These are phyloP conservation scores for Eucalyptus pauciflora DNA, from an alignment of 345 rosid species.

Conservation along the genomic window DNA sequence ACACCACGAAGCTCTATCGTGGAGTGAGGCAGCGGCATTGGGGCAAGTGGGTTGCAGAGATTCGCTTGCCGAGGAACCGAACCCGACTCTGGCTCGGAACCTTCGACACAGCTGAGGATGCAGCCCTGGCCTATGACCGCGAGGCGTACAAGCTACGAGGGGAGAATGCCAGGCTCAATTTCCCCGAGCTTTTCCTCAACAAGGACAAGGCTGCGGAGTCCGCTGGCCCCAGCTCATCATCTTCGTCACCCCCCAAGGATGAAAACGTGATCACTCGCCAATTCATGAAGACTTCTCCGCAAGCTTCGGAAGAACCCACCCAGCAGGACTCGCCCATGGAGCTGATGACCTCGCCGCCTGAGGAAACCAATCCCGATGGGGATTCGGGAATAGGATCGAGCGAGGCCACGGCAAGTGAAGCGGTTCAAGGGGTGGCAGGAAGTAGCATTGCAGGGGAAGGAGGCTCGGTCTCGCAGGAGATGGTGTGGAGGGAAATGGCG, in stretches of 20 bases:
- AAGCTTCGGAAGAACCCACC: slow-evolving; percentile 2
- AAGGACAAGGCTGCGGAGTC: slow-evolving; percentile 24
- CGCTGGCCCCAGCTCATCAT: slow-evolving; percentile 10
- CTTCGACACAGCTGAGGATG: slow-evolving; percentile 88
- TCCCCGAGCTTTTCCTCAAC: slow-evolving; percentile 68
- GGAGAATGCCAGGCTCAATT: slow-evolving; percentile 79
- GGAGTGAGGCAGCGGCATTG: slow-evolving; percentile 95
- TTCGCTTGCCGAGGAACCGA: slow-evolving; percentile 84
- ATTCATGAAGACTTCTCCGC: slow-evolving; percentile 2
- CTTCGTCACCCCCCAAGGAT: not conserved
- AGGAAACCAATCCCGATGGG: not conserved
- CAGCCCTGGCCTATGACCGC: slow-evolving; percentile 87
- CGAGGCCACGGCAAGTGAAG: not conserved
- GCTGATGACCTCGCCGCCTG: not conserved
- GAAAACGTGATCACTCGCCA: not conserved
- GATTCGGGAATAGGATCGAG: not conserved
- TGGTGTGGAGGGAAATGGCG: slow-evolving; percentile 63
- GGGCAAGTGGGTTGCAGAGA: slow-evolving; percentile 99
- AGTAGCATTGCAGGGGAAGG: slow-evolving; percentile 14
- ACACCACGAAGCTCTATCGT: slow-evolving; percentile 73
- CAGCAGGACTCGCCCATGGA: not conserved
- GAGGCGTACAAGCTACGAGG: slow-evolving; percentile 85
- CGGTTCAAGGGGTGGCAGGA: not conserved
- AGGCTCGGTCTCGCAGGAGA: slow-evolving; percentile 23
- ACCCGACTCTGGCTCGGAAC: slow-evolving; percentile 96